Base-by-base conservation (phyloP, 2,329 filamentous ascomycete genomes). In the Cryphonectria radicalis region DNA sequence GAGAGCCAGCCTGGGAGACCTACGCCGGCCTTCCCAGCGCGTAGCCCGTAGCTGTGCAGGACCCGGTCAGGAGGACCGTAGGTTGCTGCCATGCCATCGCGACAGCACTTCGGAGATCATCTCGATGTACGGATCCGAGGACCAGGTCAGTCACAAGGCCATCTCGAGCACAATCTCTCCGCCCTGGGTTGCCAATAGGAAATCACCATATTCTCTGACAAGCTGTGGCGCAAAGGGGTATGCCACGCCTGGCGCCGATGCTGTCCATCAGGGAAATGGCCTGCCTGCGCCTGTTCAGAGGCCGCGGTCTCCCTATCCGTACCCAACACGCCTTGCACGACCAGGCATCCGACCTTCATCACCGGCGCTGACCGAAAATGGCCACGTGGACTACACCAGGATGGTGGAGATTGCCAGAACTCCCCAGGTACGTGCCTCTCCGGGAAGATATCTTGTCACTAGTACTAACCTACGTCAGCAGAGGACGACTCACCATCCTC, bases 271-370 rank as follows among this genome's bases (percentile, higher is more conserved):
- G 32, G 43, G 46, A 14, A 67, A 67, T 3, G 60, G 67, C 25
- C 67, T 43, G 35, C 63, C 67, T 7, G 63, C 57, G 13, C 66
- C 50, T 50, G 64, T 53, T 22, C 72, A 73, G 50, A 82, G 87
- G n/a, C 86, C 87, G 64, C 83, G 87, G 42, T 89, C 88, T 32
- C 88, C 88, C 0, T 89, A 87, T 72, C 86, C 86, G 32, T 89
- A 90, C 71, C 87, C 88, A 37, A 85, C 87, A 63, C 85, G 88
- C 25, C 78, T 89, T 46, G 88, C 84, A 76, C 84, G 88, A 28
- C 87, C 86, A 25, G 86, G 86, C 4, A 79, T 85, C 53, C 81
- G 84, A 59, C 82, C 86, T 62, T 79, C 82, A 40, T 88, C 86
- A 17, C 86, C 85, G 19, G 84, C 84, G 63, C 76, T 86, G 67